These are phyloP conservation scores for Lentinula detonsa DNA, from an alignment of 768 basidiomycete genomes.

Conservation along the genomic window DNA sequence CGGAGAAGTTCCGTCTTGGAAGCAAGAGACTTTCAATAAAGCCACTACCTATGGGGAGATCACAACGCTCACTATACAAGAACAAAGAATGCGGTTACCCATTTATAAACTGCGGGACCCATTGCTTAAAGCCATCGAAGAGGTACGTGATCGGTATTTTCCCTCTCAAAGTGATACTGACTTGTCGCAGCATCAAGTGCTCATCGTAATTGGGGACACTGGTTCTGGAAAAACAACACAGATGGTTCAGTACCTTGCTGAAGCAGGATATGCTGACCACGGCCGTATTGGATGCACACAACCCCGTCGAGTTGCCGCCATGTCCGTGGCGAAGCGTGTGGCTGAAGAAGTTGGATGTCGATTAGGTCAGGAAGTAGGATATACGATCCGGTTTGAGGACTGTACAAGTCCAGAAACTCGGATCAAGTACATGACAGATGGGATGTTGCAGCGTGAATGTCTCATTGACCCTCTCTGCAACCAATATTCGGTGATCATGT, in stretches of 20 bases:
- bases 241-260: conserved; percentile 97
- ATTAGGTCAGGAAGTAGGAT: conserved; percentile 95
- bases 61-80: conserved; percentile 84
- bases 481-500: conserved; percentile 92
- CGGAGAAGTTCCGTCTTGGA: conserved; percentile 84
- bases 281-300: conserved; percentile 97
- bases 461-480: conserved; percentile 93
- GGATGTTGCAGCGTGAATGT: conserved; percentile 97
- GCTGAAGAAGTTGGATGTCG: conserved; percentile 98
- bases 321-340: conserved; percentile 99
- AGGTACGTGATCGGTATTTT: conserved; percentile 46
- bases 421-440: conserved; percentile 99
- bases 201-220: conserved; percentile 98
- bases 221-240: conserved; percentile 99
- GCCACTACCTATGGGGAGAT: conserved; percentile 94
- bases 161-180: conserved; percentile 14
- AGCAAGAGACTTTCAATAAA: conserved; percentile 89
- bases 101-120: conserved; percentile 94
- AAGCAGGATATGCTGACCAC: conserved; percentile 85
- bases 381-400: conserved; percentile 98
- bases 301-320: conserved; percentile 97
- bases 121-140: conserved; percentile 81
- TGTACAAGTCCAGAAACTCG: conserved; percentile 97
- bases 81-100: conserved; percentile 86
- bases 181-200: conserved; percentile 78